Evolutionary conservation across 1,284 basidiomycete species (phyloP), one percentile per base, ranked within the genome.

Genomic region (Phylloboletellus chloephorus): DNA sequence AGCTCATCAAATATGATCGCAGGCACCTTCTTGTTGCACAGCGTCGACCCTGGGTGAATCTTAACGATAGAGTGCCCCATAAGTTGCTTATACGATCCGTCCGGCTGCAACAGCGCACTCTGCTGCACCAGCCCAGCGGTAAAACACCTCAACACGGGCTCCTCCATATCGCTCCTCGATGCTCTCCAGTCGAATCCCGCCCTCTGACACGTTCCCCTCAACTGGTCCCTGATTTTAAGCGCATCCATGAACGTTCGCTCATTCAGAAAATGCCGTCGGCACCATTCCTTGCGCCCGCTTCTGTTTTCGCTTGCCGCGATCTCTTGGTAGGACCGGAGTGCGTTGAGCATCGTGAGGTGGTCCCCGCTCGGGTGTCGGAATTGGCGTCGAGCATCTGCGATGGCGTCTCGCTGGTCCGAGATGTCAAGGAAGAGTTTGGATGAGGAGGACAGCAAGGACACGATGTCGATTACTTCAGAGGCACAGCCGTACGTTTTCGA

Each of bases 1-100:
- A 96, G 68, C 60, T 96, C 93, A 58, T 94, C 85, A 57, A 88
- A 97, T 33, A 96, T 74, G 43, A 97, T 90, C 5, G 83, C 88
- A 0, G 82, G 79, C 1, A 81, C 76, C 58, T 87, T 89, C 56
- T 85, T 88, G 47, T 86, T 82, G 47, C 76, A 77, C 47, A 96
- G 59, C 2, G 79, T 76, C 15, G 89, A 93, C 17, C 83, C 76
- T 0, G 93, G 93, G 58, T 96, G 90, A 24, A 97, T 86, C 62
- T 93, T 94, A 48, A 96, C 73, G 19, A 90, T 88, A 54, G 82
- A 76, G 34, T 78, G 78, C 0, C 87, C 88, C 58, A 88, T 78
- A 1, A 81, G 73, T 58, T 94, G 91, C 47, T 82, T 84, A 63
- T 95, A 96, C 32, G 76, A 76, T 33, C 80, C 88, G 65, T 95